These are phyloP conservation scores for Glomus cerebriforme DNA, from an alignment of 192 early-diverging fungal species.

Conservation along the genomic window DNA sequence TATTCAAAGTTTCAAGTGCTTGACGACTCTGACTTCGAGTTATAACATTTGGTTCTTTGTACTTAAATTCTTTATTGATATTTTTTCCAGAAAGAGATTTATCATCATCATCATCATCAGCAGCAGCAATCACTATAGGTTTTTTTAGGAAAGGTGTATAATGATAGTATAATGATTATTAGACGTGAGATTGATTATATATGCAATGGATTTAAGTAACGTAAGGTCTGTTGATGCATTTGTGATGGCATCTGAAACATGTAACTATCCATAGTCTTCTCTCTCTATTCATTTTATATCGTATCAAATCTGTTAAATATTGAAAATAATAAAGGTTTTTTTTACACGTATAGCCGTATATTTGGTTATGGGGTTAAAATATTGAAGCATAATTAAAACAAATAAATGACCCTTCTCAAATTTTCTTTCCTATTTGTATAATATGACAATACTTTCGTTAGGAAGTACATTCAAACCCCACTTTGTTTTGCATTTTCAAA, in stretches of 20 bases:
- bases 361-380: background rate
- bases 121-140: background rate
- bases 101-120: background rate
- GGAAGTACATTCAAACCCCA: background rate
- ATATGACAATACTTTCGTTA: background rate
- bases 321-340: constrained; percentile 7
- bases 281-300: background rate
- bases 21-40: background rate
- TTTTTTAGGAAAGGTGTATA: background rate
- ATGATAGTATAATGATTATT: background rate
- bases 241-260: background rate
- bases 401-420: background rate
- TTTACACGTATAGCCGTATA: constrained; percentile 7
- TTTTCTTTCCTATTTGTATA: background rate
- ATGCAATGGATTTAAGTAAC: background rate
- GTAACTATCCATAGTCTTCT: background rate
- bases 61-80: background rate
- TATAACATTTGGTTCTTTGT: background rate
- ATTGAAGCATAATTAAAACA: background rate
- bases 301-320: background rate
- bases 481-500: background rate
- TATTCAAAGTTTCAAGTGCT: no score
- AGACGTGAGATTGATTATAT: background rate
- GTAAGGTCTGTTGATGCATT: background rate
- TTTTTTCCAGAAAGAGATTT: background rate